Evolutionary conservation across 176 grass and related monocot genomes (phyloP), one percentile per base, ranked within the genome.

Genomic region (Zoysia pacifica): DNA sequence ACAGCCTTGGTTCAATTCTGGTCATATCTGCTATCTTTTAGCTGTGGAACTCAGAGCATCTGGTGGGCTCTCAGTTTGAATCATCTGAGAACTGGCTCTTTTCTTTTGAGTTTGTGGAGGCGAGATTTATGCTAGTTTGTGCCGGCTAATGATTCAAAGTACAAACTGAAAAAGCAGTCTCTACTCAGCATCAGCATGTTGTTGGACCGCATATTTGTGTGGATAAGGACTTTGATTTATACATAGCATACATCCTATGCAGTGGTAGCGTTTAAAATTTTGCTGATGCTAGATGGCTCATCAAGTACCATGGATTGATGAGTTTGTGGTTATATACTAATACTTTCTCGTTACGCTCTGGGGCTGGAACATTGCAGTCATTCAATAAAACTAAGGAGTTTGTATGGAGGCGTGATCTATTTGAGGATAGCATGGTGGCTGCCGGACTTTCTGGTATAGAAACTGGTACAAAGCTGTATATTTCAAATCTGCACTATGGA

Each of bases 401-500:
- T 78, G 79, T 78, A 37, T 91, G 88, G 96, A 95, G 92, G 61
- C 83, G 86, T 79, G 90, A 91, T 91, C 84, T 91, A 14, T 95
- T 95, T 89, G 89, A 93, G 81, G 92, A 89, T 79, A 89, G 88
- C 86, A 89, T 95, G 84, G 86, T 76, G 72, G 88, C 90, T 60
- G 62, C 87, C 52, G 77, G 91, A 19, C 91, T 94, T 84, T 83
- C 91, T 79, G 91, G 89, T 56, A 74, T 84, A 85, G 93, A 95
- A 86, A 75, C 88, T 70, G 90, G 94, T 53, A 91, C 91, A 84
- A 99, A 99, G 69, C 65, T 99, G 55, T 99, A 95, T 81, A 91
- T 99, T 85, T 99, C 96, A 49, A 99, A 99, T 44, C 79, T 99
- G 79, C 92, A 95, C 91, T 95, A 90, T 78, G 90, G 90, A 75